Conservation (phyloP, 805 yeast species). For the Starmerella vitae region DNA sequence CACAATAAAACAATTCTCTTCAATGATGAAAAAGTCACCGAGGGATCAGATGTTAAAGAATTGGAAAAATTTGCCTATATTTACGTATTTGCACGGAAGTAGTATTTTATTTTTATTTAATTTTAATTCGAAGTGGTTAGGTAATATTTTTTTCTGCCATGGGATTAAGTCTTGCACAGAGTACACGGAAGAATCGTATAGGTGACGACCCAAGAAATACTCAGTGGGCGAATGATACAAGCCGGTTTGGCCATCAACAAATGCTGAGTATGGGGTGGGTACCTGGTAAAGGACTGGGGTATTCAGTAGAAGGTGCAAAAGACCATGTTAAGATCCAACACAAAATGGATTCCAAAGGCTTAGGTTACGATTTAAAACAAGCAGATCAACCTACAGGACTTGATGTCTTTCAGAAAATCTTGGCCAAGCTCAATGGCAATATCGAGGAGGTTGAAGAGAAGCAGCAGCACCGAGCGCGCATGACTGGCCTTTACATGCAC, state of each 20-base stretch:
- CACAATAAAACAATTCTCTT: slow-evolving; percentile 54
- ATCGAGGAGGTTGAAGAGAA: slow-evolving; percentile 36
- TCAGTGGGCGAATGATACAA: slow-evolving; percentile 66
- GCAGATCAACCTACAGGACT: slow-evolving; percentile 76
- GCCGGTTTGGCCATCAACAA: slow-evolving; percentile 77
- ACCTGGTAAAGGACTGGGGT: slow-evolving; percentile 82
- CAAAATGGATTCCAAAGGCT: slow-evolving; percentile 72
- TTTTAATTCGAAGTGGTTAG: not conserved
- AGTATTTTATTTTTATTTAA: not conserved
- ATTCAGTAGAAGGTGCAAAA: slow-evolving; percentile 33
- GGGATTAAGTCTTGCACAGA: slow-evolving; percentile 38
- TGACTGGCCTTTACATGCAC: slow-evolving; percentile 59
- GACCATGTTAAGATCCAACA: slow-evolving; percentile 65
- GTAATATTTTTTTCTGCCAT: slow-evolving; percentile 3
- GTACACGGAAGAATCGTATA: slow-evolving; percentile 65
- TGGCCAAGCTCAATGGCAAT: slow-evolving; percentile 83
- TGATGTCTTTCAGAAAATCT: slow-evolving; percentile 80
- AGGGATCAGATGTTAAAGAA: slow-evolving; percentile 33
- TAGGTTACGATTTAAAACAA: slow-evolving; percentile 64
- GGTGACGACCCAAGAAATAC: slow-evolving; percentile 92
- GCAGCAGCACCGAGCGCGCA: slow-evolving; percentile 55
- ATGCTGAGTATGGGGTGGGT: slow-evolving; percentile 77
- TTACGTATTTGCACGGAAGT: slow-evolving; percentile 29
- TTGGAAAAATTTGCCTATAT: slow-evolving; percentile 38
- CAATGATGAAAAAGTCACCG: slow-evolving; percentile 80